Percentiles rank a stretch among this genome's conserved stretches.
Evolutionary conservation across 2,329 filamentous ascomycete genomes (phyloP).

Genomic region (Talaromyces sp.): DNA sequence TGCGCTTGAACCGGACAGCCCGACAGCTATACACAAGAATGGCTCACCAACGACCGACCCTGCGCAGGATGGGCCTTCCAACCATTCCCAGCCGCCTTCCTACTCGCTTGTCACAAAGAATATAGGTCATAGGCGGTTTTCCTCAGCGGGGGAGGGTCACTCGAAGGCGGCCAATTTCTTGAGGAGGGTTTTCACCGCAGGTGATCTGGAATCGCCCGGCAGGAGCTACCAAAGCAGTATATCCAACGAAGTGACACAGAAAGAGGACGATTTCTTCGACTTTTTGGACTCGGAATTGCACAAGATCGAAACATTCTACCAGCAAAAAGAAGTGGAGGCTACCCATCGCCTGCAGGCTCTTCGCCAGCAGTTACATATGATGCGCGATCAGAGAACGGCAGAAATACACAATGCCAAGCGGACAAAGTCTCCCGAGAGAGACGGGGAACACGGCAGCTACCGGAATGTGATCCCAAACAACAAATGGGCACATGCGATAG

Average conservation of each 20-base stretch:
- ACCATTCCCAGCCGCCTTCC: conserved; percentile 2
- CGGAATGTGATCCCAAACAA: conserved; percentile 19
- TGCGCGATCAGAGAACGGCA: conserved; percentile 76
- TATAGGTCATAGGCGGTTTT: background rate
- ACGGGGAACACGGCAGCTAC: conserved; percentile 19
- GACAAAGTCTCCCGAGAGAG: conserved; percentile 18
- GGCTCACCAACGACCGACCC: conserved; percentile 18
- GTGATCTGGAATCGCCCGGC: conserved; percentile 34
- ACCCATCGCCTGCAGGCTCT: conserved; percentile 65
- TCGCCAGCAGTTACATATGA: conserved; percentile 82
- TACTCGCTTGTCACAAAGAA: conserved; percentile 4
- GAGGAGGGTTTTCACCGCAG: conserved; percentile 36
- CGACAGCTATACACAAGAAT: conserved; percentile 14
- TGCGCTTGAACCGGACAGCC: conserved; percentile 47
- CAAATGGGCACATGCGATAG: conserved; percentile 37
- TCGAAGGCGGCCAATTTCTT: conserved; percentile 27
- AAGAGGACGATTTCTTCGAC: conserved; percentile 77
- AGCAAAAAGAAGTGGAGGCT: conserved; percentile 80
- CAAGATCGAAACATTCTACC: conserved; percentile 93
- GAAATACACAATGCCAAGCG: conserved; percentile 56
- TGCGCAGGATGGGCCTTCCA: conserved; percentile 15
- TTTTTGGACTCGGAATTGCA: conserved; percentile 79
- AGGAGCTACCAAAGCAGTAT: conserved; percentile 52
- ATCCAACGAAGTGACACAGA: conserved; percentile 62
- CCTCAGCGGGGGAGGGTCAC: conserved; percentile 5